Conservation (phyloP, 176 grass and related monocot genomes). For the Microstegium vimineum region DNA sequence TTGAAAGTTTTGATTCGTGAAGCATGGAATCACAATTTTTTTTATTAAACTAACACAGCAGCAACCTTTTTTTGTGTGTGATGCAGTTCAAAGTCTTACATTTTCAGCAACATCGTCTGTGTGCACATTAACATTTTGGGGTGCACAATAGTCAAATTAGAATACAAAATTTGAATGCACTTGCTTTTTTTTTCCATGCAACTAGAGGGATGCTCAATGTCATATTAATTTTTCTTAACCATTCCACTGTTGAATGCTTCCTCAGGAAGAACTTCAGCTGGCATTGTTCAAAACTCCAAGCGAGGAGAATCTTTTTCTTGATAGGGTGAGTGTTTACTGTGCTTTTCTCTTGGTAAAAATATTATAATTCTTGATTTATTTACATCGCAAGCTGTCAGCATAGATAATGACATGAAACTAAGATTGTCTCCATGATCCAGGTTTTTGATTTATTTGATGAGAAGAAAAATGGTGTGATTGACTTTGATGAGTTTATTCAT, state of each 20-base stretch:
- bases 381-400: neutral
- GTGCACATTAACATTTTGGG: neutral
- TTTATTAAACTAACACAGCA: neutral
- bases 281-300: conserved; percentile 71
- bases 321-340: conserved; percentile 46
- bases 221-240: neutral
- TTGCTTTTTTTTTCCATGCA: neutral
- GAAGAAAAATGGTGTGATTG: conserved; percentile 86
- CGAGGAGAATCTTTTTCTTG: conserved; percentile 80
- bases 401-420: neutral
- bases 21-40: neutral
- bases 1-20: neutral
- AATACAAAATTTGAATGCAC: neutral
- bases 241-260: neutral
- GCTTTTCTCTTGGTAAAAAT: neutral
- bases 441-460: conserved; percentile 91
- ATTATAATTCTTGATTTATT: neutral
- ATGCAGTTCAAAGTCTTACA: neutral
- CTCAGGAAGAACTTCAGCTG: conserved; percentile 77
- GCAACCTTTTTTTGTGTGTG: neutral
- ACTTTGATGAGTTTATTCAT: conserved; percentile 91
- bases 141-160: neutral
- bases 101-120: neutral
- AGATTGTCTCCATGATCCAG: conserved; percentile 13
- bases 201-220: neutral